These are phyloP conservation scores for Drechmeria coniospora DNA, from an alignment of 2,329 filamentous ascomycete species.

Conservation along the genomic window DNA sequence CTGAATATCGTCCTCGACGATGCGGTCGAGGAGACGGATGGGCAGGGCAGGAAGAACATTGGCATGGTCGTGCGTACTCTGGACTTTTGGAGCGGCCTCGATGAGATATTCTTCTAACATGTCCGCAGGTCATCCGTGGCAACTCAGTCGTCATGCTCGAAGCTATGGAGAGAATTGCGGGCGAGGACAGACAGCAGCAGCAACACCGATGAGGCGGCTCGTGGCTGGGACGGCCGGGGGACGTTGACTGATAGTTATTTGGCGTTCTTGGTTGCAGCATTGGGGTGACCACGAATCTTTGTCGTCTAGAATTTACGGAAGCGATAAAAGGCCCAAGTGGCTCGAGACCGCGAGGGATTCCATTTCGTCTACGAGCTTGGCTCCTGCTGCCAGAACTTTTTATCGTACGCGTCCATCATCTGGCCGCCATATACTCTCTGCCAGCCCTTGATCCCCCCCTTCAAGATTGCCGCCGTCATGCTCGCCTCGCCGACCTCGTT, in stretches of 20 bases:
- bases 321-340: too few relatives aligned
- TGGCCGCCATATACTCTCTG: constrained; percentile 29
- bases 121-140: constrained; percentile 67
- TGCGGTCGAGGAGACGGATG: constrained; percentile 84
- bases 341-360: too few relatives aligned
- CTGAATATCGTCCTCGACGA: constrained; percentile 97
- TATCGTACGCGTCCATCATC: constrained; percentile 35
- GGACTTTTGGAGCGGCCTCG: too few relatives aligned
- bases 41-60: constrained; percentile 75
- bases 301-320: too few relatives aligned
- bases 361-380: constrained; percentile 9
- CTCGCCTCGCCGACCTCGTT: constrained; percentile 25
- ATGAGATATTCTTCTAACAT: too few relatives aligned
- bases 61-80: constrained; percentile 84
- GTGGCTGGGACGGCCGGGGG: not conserved
- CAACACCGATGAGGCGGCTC: constrained; percentile 12
- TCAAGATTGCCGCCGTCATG: constrained; percentile 30
- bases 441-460: constrained; percentile 41
- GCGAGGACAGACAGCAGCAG: constrained; percentile 34
- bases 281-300: not conserved
- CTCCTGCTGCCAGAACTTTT: constrained; percentile 18
- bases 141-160: constrained; percentile 99
- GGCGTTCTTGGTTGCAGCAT: not conserved
- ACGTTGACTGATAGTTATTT: not conserved
- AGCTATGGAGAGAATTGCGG: constrained; percentile 53